Evolutionary conservation across 2,329 filamentous ascomycete genomes (phyloP), one percentile per base, ranked within the genome.

Genomic region (Penicillium psychrosexuale): DNA sequence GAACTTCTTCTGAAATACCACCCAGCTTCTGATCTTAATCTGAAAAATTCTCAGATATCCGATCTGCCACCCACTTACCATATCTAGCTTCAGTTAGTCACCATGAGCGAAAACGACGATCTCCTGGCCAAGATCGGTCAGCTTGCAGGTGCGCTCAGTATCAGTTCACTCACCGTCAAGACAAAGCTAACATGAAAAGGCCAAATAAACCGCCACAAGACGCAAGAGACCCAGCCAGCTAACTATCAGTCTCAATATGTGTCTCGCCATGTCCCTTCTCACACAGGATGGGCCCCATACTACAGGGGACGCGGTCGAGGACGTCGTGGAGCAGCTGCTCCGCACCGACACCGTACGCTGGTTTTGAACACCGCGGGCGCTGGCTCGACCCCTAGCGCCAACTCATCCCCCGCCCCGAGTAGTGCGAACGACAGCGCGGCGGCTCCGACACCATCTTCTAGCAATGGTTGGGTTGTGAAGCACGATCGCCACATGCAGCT

Each of bases 201-300:
- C 62, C 87, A 89, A 73, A 93, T 94, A 69, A 91, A 91, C 70
- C 84, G 86, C 49, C 86, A 89, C 76, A 91, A 89, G 72, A 89
- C 83, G 60, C 82, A 86, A 57, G 54, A 50, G 7, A 51, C 64
- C 2, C 65, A 68, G 9, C 45, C 59, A 6, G 62, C n/a, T 52
- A 62, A 30, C 36, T 65, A 62, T 30, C 65, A 66, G 34, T 60
- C 64, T 27, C 62, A 66, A 33, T 57, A 70, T 51, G 67, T 67
- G 22, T 63, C 69, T 47, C 69, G 69, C 45, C 65, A 69, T 56
- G 45, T 61, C 27, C 56, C 69, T 24, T 58, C 67, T 51, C 70
- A 72, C 46, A 55, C 68, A 43, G 74, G 75, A 39, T 76, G 75
- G 70, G 72, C 74, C 37, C 75, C 76, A n/a, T 78, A 78, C 62